Evolutionary conservation across 371 early-diverging fungal genomes (phyloP).

Genomic region (Syncephalis plumigaleata): DNA sequence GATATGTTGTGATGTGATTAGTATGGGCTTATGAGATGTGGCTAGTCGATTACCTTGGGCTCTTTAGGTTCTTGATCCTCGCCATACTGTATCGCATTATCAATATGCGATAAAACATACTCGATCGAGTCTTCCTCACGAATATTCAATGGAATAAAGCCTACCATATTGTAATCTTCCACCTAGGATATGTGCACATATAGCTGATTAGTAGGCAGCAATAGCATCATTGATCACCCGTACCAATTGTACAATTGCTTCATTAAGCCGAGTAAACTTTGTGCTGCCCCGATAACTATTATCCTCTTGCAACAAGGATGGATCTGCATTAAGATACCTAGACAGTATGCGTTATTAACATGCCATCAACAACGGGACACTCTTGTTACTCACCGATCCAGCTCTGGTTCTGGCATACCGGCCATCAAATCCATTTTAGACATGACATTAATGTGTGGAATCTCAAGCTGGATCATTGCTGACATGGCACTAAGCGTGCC

Average conservation of each 20-base stretch:
- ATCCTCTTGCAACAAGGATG: constrained; percentile 63
- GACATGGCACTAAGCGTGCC: constrained; percentile 86
- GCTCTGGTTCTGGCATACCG: constrained; percentile 14
- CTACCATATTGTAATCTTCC: constrained; percentile 92
- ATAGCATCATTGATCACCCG: background rate
- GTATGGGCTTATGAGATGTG: no score
- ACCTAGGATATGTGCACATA: constrained; percentile 36
- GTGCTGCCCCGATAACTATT: constrained; percentile 41
- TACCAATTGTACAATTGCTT: constrained; percentile 74
- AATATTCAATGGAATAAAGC: constrained; percentile 86
- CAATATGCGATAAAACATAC: constrained; percentile 70
- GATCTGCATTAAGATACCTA: constrained; percentile 78
- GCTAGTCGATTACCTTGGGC: constrained; percentile 10
- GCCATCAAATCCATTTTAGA: constrained; percentile 93
- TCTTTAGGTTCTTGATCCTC: constrained; percentile 91
- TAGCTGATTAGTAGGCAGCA: no score
- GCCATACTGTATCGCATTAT: constrained; percentile 91
- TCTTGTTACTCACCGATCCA: constrained; percentile 27
- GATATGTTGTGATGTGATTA: no score
- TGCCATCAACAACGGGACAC: no score
- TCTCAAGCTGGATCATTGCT: constrained; percentile 90
- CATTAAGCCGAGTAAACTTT: constrained; percentile 70
- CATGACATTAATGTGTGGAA: constrained; percentile 94
- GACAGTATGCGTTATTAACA: background rate
- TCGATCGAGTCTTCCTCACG: constrained; percentile 87